Base-by-base conservation (phyloP, 2,329 filamentous ascomycete genomes). In the Fusarium albidum region DNA sequence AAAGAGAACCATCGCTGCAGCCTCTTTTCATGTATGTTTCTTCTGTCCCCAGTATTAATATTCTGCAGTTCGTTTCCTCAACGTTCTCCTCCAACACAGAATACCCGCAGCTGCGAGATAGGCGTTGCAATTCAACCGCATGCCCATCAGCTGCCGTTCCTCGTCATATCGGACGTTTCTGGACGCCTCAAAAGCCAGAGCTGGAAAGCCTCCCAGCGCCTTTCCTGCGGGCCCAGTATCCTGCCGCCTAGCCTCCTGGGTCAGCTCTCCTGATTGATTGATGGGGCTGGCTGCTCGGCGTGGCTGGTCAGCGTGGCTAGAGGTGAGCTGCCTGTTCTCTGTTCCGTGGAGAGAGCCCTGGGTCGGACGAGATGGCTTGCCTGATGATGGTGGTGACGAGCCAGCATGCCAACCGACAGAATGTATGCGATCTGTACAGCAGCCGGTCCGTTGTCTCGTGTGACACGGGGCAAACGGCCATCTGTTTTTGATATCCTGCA, bases 181-280 rank as follows among this genome's bases (percentile, higher is more conserved):
- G 10, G 17, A 34, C 35, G 25, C 31, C 35, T 51, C 21, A 40
- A 11, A 41, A 37, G 45, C 5, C 35, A 33, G 37, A 40, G 42
- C 54, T 48, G 43, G 47, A 33, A 21, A 43, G 11, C 18, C 42
- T 18, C 18, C 41, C 40, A 25, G 28, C 46, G 34, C 52, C 43
- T 18, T 47, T 32, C 15, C 35, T n/a, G 18, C 28, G 26, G 45
- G n/a, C 39, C 35, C 34, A 33, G 37, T 57, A 60, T 49, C 63
- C 63, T 66, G 42, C 28, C 33, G 33, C 27, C 15, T 49, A 40
- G 54, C 38, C 43, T 55, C 50, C 43, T n/a, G 48, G 32, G 35
- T 32, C 43, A 41, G 32, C 41, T 55, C 37, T 28, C 14, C 21
- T 5, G 21, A 21, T 21, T 21, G 21, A 21, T 21, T 21, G 21